phyloP scores from a whole-genome alignment of 768 basidiomycete genomes.

The Rubroboletus pulcherrimus region DNA sequence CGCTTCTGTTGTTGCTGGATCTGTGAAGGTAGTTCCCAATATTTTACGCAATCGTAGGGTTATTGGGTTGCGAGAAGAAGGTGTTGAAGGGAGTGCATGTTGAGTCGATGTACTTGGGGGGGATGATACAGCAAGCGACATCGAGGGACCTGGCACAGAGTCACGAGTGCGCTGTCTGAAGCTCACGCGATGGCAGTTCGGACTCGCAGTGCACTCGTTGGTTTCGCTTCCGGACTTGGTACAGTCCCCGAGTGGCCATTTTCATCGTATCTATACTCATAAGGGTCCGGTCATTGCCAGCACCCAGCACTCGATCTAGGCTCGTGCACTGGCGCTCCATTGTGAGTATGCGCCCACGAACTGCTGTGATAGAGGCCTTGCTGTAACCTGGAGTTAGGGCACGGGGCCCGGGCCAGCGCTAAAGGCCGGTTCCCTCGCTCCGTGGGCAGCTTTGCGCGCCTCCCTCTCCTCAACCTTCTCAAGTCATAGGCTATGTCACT shows the following conservation, averaged over 20 bases:
- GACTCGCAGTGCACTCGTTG: not conserved
- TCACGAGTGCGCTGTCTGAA: not conserved
- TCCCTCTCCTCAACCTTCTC: no score
- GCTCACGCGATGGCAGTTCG: not conserved
- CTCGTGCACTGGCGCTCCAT: not conserved
- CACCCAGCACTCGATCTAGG: not conserved
- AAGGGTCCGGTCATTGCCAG: not conserved
- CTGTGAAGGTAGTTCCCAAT: constrained; percentile 75
- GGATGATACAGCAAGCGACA: constrained; percentile 10
- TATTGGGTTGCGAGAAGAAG: constrained; percentile 58
- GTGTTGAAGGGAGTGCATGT: constrained; percentile 8
- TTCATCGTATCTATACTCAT: not conserved
- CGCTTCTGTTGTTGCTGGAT: constrained; percentile 74
- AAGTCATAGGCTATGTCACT: not conserved
- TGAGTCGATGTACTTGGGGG: constrained; percentile 2
- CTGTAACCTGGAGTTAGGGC: not conserved
- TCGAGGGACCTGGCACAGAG: not conserved
- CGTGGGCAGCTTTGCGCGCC: not conserved
- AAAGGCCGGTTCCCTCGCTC: not conserved
- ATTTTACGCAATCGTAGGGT: constrained; percentile 90
- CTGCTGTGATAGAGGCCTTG: no score
- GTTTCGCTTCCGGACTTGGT: not conserved
- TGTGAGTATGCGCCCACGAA: no score
- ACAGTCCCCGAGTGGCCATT: not conserved
- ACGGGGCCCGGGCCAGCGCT: not conserved